A percentile compares a stretch with the other conserved stretches of the same genome.
Evolutionary conservation across 257 asterid species (phyloP).

Genomic region (Jacaranda mimosifolia): DNA sequence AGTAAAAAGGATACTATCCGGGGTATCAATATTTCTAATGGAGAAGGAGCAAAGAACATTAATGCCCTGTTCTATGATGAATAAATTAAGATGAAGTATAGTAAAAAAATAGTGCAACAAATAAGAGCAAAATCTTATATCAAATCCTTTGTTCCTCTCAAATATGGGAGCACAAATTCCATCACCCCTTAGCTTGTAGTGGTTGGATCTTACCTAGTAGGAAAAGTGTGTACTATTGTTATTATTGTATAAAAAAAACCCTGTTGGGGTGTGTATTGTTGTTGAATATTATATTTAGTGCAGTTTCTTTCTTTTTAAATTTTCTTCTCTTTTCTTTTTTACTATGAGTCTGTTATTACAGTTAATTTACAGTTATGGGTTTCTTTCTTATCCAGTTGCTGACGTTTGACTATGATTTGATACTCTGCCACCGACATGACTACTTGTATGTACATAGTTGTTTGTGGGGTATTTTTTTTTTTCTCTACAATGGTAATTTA

Average conservation of each 20-base stretch:
- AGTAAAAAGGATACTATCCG: conserved; percentile 15
- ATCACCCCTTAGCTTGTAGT: conserved; percentile 35
- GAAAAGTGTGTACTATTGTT: conserved; percentile 4
- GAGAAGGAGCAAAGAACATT: conserved; percentile 8
- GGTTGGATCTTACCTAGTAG: conserved; percentile 22
- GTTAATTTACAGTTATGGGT: conserved; percentile 46
- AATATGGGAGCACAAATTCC: conserved; percentile 15
- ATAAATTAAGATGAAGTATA: too few relatives aligned
- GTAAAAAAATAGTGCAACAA: not conserved
- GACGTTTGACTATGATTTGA: conserved; percentile 25
- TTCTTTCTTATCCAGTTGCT: conserved; percentile 26
- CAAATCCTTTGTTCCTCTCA: conserved; percentile 14
- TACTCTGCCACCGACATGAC: conserved; percentile 12
- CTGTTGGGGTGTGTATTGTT: conserved; percentile 15
- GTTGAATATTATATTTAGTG: not conserved
- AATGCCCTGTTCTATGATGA: not conserved
- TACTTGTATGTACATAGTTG: not conserved
- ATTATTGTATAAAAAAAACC: not conserved
- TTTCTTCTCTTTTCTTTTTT: not conserved
- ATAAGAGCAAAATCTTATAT: conserved; percentile 9
- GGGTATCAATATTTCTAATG: conserved; percentile 27
- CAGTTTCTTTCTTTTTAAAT: not conserved
- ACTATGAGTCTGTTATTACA: conserved; percentile 46
- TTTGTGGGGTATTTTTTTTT: not conserved
- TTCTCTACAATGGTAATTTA: too few relatives aligned